Evolutionary conservation across 192 early-diverging fungal genomes (phyloP).

Genomic region (Dimargaris xerosporica): DNA sequence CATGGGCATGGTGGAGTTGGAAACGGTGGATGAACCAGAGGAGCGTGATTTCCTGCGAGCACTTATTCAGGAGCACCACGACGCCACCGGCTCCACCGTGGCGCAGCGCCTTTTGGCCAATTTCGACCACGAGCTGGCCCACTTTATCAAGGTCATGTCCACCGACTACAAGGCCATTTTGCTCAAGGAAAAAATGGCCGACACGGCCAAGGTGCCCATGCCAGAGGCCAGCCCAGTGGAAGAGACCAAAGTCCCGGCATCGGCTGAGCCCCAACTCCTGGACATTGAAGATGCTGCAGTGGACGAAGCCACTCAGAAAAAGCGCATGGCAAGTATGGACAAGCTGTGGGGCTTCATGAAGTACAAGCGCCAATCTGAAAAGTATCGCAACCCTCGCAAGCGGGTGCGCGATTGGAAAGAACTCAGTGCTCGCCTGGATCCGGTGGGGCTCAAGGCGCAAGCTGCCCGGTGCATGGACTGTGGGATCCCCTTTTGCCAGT

Average conservation of each 20-base stretch:
- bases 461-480: constrained; percentile 97
- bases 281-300: constrained; percentile 84
- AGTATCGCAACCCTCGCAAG: constrained; percentile 69
- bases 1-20: constrained; percentile 81
- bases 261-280: constrained; percentile 42
- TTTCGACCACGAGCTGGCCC: constrained; percentile 52
- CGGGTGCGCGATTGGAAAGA: constrained; percentile 87
- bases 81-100: constrained; percentile 62
- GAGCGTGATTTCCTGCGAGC: constrained; percentile 61
- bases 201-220: constrained; percentile 14
- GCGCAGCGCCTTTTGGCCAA: constrained; percentile 54
- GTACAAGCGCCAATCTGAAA: constrained; percentile 78
- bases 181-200: constrained; percentile 38
- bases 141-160: constrained; percentile 89
- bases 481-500: constrained; percentile 97
- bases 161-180: constrained; percentile 78
- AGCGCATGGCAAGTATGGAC: constrained; percentile 61
- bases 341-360: constrained; percentile 92
- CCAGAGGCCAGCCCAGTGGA: neutral
- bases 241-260: constrained; percentile 2
- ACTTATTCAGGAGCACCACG: constrained; percentile 66
- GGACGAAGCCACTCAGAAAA: constrained; percentile 56
- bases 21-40: constrained; percentile 56
- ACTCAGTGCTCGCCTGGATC: constrained; percentile 76
- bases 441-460: constrained; percentile 72